Evolutionary conservation across 495 filamentous ascomycete species (phyloP).

Genomic region (Ramalina intermedia): DNA sequence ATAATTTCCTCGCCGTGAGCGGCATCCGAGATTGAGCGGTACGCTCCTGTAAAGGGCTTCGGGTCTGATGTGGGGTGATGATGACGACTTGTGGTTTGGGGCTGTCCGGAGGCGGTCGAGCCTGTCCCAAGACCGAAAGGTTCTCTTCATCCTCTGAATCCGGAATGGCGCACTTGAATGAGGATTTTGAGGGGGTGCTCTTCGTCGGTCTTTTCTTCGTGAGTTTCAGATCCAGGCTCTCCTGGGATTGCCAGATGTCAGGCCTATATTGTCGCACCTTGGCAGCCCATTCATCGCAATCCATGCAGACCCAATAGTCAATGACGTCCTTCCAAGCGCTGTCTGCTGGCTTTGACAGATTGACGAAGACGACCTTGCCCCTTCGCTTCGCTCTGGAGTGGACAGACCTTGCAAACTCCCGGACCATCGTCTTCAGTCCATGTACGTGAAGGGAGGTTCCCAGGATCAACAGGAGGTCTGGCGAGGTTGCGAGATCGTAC

Average conservation of each 20-base stretch:
- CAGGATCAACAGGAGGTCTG: conserved; percentile 51
- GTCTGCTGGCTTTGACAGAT: conserved; percentile 50
- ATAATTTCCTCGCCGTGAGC: neutral
- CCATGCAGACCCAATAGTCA: conserved; percentile 56
- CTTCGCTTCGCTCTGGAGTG: conserved; percentile 33
- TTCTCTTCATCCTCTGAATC: neutral
- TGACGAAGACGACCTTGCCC: conserved; percentile 52
- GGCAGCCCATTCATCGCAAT: conserved; percentile 55
- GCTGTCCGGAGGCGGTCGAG: neutral
- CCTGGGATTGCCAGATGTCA: conserved; percentile 15
- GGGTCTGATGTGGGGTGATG: neutral
- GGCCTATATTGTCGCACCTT: conserved; percentile 30
- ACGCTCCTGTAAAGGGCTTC: neutral
- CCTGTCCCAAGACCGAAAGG: too few relatives aligned
- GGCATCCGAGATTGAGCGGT: neutral
- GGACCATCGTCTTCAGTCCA: conserved; percentile 50
- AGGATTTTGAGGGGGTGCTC: neutral
- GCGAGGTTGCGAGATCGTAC: conserved; percentile 35
- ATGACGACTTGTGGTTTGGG: neutral
- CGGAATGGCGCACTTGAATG: neutral
- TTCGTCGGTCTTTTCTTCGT: neutral
- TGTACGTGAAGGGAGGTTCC: conserved; percentile 57
- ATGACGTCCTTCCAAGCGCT: conserved; percentile 54
- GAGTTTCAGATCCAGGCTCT: conserved; percentile 1
- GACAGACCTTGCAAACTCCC: conserved; percentile 55